Conservation (phyloP, 192 early-diverging fungal species). For the Mortierella hygrophila region DNA sequence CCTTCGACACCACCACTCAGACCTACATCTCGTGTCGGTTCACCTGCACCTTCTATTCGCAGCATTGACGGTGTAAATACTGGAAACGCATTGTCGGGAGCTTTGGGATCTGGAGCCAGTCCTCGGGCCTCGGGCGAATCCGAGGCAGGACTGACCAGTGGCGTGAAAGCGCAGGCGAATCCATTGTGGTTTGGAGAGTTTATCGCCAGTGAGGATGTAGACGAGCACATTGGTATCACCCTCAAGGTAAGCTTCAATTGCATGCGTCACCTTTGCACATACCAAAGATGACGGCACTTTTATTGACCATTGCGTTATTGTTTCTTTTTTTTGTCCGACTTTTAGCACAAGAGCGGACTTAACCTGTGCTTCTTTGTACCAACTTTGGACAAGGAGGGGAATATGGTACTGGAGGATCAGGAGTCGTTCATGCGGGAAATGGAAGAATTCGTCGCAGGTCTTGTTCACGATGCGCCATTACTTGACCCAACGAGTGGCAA, state of each 20-base stretch:
- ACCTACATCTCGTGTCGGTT: conserved; percentile 39
- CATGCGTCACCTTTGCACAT: too few species aligned
- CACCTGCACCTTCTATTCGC: conserved; percentile 48
- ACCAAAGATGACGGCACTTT: not conserved
- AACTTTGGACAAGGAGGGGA: conserved; percentile 2
- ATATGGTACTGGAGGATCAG: conserved; percentile 34
- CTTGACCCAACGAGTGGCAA: conserved; percentile 6
- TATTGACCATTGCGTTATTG: not conserved
- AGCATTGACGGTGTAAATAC: conserved; percentile 35
- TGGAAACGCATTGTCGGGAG: not conserved
- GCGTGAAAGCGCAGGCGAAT: conserved; percentile 40
- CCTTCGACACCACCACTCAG: conserved; percentile 42
- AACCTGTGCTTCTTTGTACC: conserved; percentile 43
- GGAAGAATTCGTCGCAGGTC: conserved; percentile 25
- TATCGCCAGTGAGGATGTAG: conserved; percentile 34
- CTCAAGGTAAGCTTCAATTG: conserved; percentile 25
- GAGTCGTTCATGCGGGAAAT: conserved; percentile 40
- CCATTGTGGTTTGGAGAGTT: conserved; percentile 47
- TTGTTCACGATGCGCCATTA: conserved; percentile 25
- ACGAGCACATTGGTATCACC: conserved; percentile 37
- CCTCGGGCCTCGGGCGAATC: conserved; percentile 40
- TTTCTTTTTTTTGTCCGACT: not conserved
- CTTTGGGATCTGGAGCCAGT: conserved; percentile 38
- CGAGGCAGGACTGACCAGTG: conserved; percentile 17
- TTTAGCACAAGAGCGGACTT: conserved; percentile 48